phyloP scores from a whole-genome alignment of 1,284 basidiomycete genomes.

The Ceratobasidium sp. region DNA sequence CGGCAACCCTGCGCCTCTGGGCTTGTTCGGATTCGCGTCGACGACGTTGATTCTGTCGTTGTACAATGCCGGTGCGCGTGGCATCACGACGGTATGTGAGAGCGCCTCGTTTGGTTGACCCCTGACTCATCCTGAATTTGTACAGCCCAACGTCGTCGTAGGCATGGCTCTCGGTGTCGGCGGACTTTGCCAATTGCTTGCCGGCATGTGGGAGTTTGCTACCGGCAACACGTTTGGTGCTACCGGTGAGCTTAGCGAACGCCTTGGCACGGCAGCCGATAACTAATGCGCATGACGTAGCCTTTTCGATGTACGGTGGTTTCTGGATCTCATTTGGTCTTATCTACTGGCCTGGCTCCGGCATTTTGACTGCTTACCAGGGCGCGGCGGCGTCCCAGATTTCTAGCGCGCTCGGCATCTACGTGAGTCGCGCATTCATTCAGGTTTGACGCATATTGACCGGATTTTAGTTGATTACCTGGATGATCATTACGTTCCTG shows the following conservation, averaged over 20 bases:
- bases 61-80: constrained; percentile 55
- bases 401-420: constrained; percentile 57
- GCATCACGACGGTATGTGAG: constrained; percentile 56
- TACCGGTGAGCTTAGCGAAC: constrained; percentile 47
- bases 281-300: constrained; percentile 60
- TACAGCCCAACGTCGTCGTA: constrained; percentile 54
- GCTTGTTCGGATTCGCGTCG: constrained; percentile 59
- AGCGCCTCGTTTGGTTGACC: constrained; percentile 42
- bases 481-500: constrained; percentile 53
- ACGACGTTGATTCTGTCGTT: constrained; percentile 63
- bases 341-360: constrained; percentile 53
- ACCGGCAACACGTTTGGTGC: constrained; percentile 60
- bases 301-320: constrained; percentile 58
- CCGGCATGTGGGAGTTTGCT: constrained; percentile 51
- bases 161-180: constrained; percentile 51
- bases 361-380: constrained; percentile 53
- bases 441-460: not conserved
- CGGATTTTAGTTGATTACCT: constrained; percentile 5
- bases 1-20: constrained; percentile 64
- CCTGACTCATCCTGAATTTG: not conserved
- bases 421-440: constrained; percentile 54
- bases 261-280: constrained; percentile 60
- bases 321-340: constrained; percentile 53
- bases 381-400: constrained; percentile 50
- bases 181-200: constrained; percentile 58